These are phyloP conservation scores for Somion occarium DNA, from an alignment of 1,284 basidiomycete genomes.

Conservation along the genomic window DNA sequence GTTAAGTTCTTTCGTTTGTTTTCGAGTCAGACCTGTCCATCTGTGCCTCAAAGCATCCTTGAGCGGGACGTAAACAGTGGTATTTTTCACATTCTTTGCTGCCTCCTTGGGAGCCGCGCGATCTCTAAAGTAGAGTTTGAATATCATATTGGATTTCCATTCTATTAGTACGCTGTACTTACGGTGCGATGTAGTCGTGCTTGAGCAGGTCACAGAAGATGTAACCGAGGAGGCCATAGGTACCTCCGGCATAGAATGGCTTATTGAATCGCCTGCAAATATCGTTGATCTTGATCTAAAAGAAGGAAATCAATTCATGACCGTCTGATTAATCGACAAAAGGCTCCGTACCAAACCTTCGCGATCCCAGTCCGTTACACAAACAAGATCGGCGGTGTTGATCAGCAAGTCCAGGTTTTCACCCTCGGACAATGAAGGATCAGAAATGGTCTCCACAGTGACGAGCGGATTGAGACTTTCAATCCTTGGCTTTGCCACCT, in stretches of 20 bases:
- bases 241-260: conserved; percentile 85
- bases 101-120: conserved; percentile 57
- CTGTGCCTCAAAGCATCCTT: conserved; percentile 61
- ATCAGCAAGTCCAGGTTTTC: conserved; percentile 59
- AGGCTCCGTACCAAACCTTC: conserved; percentile 51
- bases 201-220: conserved; percentile 90
- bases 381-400: conserved; percentile 71
- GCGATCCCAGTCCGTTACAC: conserved; percentile 73
- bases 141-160: conserved; percentile 9
- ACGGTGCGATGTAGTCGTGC: conserved; percentile 85
- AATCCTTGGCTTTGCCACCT: conserved; percentile 80
- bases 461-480: conserved; percentile 92
- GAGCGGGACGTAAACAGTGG: conserved; percentile 62
- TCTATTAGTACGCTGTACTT: conserved; percentile 31
- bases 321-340: conserved; percentile 11
- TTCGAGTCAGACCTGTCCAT: conserved; percentile 67
- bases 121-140: conserved; percentile 38
- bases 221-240: conserved; percentile 90
- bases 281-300: conserved; percentile 73
- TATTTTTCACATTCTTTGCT: conserved; percentile 61
- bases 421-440: conserved; percentile 43
- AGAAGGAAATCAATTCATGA: background rate
- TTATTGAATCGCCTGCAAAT: conserved; percentile 67
- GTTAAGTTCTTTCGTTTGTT: conserved; percentile 76
- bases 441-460: conserved; percentile 62